Percentiles rank a stretch among this genome's conserved stretches.
phyloP scores from a whole-genome alignment of 176 grass and related monocot species.

The Coix lacrymajobi region DNA sequence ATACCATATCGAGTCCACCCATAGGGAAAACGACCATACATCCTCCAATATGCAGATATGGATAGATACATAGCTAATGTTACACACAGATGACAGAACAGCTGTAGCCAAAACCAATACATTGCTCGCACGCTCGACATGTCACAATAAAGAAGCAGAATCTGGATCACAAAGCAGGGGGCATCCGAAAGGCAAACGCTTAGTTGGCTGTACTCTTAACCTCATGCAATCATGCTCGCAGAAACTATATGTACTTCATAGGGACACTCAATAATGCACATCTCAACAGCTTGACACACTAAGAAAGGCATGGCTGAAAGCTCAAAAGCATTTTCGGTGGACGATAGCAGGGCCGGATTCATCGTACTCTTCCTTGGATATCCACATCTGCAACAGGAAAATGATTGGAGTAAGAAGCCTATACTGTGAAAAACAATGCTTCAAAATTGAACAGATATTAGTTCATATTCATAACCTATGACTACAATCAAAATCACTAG shows the following conservation, averaged over 20 bases:
- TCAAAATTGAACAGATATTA: neutral
- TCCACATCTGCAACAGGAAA: constrained; percentile 33
- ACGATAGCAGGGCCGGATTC: constrained; percentile 43
- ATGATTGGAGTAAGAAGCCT: neutral
- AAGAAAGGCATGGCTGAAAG: neutral
- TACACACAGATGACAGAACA: neutral
- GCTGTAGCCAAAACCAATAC: neutral
- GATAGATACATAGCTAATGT: constrained; percentile 21
- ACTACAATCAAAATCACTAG: neutral
- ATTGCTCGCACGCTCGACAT: neutral
- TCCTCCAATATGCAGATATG: neutral
- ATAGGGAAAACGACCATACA: neutral
- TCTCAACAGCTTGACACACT: neutral
- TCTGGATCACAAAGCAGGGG: neutral
- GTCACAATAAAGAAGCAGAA: neutral
- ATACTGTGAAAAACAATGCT: neutral
- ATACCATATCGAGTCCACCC: neutral
- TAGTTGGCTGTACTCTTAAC: neutral
- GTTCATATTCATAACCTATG: neutral
- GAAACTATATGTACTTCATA: constrained; percentile 22
- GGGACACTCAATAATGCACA: neutral
- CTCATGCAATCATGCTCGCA: neutral
- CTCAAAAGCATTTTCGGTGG: constrained; percentile 45
- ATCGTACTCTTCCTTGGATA: constrained; percentile 44
- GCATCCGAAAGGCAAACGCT: neutral